Conservation (phyloP, 2,329 filamentous ascomycete genomes). For the Calonectria henricotiae region DNA sequence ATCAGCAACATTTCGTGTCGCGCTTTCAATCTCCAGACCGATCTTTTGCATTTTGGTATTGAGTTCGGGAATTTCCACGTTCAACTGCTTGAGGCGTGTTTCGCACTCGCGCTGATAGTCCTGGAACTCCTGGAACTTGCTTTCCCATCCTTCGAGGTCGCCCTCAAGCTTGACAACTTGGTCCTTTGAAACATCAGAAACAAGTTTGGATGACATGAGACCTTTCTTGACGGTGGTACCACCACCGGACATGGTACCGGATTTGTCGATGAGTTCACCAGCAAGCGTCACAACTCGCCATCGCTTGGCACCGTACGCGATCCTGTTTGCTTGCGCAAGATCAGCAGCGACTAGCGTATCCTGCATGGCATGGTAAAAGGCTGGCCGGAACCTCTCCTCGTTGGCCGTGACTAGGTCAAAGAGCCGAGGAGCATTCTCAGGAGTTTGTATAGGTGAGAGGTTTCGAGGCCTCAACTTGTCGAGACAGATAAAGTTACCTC, state of each 20-base stretch:
- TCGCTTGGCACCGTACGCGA: slow-evolving; percentile 92
- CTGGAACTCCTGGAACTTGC: slow-evolving; percentile 87
- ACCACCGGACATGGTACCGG: slow-evolving; percentile 98
- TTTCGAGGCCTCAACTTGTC: slow-evolving; percentile 88
- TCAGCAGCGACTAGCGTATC: slow-evolving; percentile 96
- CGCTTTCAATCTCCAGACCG: slow-evolving; percentile 88
- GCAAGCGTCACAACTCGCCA: slow-evolving; percentile 98
- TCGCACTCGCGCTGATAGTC: slow-evolving; percentile 88
- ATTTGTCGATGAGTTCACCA: slow-evolving; percentile 97
- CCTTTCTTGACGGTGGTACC: slow-evolving; percentile 92
- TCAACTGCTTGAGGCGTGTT: slow-evolving; percentile 78
- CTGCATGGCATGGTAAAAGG: slow-evolving; percentile 95
- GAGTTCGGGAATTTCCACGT: slow-evolving; percentile 84
- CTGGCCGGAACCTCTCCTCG: slow-evolving; percentile 87
- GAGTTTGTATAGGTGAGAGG: slow-evolving; percentile 85
- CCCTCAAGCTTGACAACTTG: slow-evolving; percentile 90
- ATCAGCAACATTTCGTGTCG: slow-evolving; percentile 87
- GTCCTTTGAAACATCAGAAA: slow-evolving; percentile 89
- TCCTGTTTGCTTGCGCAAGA: slow-evolving; percentile 95
- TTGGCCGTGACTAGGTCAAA: slow-evolving; percentile 95
- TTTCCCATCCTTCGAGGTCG: slow-evolving; percentile 88
- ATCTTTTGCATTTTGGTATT: slow-evolving; percentile 96
- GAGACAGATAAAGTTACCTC: slow-evolving; percentile 96
- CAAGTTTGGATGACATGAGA: slow-evolving; percentile 96
- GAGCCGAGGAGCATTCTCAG: slow-evolving; percentile 91